Conservation (phyloP, 2,329 filamentous ascomycete species). For the Aspergillus niger region DNA sequence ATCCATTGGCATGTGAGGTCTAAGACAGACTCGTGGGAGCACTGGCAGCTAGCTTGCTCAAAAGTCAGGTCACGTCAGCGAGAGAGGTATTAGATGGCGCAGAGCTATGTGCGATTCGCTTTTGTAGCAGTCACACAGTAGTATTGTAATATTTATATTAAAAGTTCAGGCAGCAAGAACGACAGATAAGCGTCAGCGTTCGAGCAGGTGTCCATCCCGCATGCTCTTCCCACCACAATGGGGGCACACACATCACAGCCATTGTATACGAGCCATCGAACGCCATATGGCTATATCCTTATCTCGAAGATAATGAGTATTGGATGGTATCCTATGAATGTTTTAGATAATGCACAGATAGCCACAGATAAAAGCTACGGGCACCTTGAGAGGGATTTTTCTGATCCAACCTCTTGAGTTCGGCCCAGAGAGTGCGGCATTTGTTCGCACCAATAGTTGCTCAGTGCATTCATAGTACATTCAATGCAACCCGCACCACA, state of each 20-base stretch:
- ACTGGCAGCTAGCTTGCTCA: no score
- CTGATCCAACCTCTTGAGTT: conserved; percentile 2
- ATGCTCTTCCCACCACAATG: neutral
- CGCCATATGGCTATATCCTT: neutral
- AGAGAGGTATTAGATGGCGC: neutral
- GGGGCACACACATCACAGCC: neutral
- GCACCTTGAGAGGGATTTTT: neutral
- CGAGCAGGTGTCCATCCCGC: neutral
- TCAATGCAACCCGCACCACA: neutral
- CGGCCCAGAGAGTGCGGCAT: conserved; percentile 12
- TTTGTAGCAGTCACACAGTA: neutral
- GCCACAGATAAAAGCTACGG: neutral
- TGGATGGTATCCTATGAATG: neutral
- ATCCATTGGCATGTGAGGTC: neutral
- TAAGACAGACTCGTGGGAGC: no score
- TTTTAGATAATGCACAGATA: conserved; percentile 2
- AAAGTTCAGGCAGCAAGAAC: neutral
- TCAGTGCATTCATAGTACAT: neutral
- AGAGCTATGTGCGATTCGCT: neutral
- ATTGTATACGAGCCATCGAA: neutral
- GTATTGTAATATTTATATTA: neutral
- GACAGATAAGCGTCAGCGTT: neutral
- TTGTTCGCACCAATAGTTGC: conserved; percentile 16
- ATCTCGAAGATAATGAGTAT: neutral
- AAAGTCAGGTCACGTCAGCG: neutral